Base-by-base conservation (phyloP, 345 rosid species). In the Zanthoxylum bungeanum region DNA sequence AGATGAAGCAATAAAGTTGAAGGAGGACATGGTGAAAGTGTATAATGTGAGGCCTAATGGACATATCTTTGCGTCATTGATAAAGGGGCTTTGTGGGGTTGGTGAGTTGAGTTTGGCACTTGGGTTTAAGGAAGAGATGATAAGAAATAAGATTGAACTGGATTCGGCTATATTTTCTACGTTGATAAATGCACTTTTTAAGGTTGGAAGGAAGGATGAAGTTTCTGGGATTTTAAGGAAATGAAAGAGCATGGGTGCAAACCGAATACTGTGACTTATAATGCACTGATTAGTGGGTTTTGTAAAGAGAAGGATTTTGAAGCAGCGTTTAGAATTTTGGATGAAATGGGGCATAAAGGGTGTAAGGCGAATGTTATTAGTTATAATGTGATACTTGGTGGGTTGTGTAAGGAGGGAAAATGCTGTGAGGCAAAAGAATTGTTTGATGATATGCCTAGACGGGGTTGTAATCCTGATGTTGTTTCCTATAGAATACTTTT, bases 371-470 rank as follows among this genome's bases (percentile, higher is more conserved):
- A 89, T 78, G 86, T 89, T 65, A 82, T 85, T 33, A 87, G 87
- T 74, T 91, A 85, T 72, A 92, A 89, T 65, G 69, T 81, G 74
- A 85, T 92, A 64, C 89, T 92, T 50, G 72, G 77, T 8, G 80
- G 71, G 56, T 78, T 92, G 78, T 85, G 91, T 66, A 83, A 85
- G 60, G 84, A 74, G 14, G 85, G 86, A 51, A 92, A 81, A 31
- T 82, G 82, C 80, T 73, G 70, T 16, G 93, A 87, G 63, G 97
- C 90, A 0, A 82, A 36, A 42, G 92, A 92, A 70, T 75, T 94
- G 67, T 85, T 94, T 50, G 92, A 89, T 75, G 95, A 89, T 71
- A 89, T 94, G 95, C 96, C 95, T 1, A 76, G 95, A 51, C 80
- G 81, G 64, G 97, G 95, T 4, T 84, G 89, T 60, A 33, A 33